Base-by-base conservation (phyloP, 148 eudicot species). In the Drosera capensis region DNA sequence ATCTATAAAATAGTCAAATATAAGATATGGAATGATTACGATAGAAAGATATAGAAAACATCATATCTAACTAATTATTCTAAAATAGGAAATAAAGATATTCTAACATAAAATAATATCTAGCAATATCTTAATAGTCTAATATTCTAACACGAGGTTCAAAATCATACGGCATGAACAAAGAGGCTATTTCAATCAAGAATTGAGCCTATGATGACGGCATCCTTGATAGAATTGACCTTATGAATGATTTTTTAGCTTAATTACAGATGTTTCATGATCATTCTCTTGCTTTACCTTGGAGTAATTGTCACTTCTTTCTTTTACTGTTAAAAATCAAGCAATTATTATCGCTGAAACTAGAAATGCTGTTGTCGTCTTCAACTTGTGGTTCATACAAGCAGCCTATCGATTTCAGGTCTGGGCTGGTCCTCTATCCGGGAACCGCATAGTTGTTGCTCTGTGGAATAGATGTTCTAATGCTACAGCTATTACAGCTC, bases 401-500 rank as follows among this genome's bases (percentile, higher is more conserved):
- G n/a, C 17, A 20, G 35, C 12, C 38, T 25, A 20, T 29, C 44
- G 0, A 30, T 45, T 59, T 25, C 66, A 88, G 97, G 80, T 90
- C 25, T 90, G 99, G 99, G 82, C 88, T 7, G 99, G 95, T 39
- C 99, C 99, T 36, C 63, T 90, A 31, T 60, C 87, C 25, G 82
- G 69, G 40, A 45, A 71, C n/a, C 78, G 95, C 20, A 30, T 81
- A 39, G 88, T 46, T 45, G 73, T 85, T 48, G 76, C 57, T 45
- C 66, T 90, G 25, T 90, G 99, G 99, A 90, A 90, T 54, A 70
- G 87, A 46, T 90, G 99, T 65, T 70, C 88, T 17, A 42, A 52
- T 55, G 59, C 74, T 25, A 56, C 64, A 38, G 64, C 57, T 34
- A 72, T 90, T 39, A 71, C 77, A 35, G 94, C 72, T 53, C 46